Percentiles rank a stretch among this genome's conserved stretches.
These are phyloP conservation scores for Loxodes magnus DNA, from an alignment of 73 alveolate species.

Conservation along the genomic window DNA sequence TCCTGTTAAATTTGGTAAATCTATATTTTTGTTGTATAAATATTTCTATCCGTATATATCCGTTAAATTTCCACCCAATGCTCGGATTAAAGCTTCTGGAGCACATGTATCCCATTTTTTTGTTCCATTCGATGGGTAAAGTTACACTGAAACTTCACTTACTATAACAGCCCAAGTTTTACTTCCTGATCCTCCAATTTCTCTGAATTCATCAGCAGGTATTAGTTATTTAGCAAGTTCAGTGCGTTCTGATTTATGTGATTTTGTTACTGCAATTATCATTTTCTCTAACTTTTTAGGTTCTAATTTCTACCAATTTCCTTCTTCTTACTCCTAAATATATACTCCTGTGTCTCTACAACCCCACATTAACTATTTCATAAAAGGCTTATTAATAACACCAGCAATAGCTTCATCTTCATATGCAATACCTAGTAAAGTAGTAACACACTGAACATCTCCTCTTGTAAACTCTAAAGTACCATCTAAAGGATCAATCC, in stretches of 20 bases:
- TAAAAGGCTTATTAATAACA: constrained; percentile 17
- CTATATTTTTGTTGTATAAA: background rate
- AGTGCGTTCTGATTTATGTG: background rate
- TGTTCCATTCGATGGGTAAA: constrained; percentile 29
- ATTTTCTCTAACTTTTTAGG: background rate
- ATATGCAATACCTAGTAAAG: constrained; percentile 48
- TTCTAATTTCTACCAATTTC: background rate
- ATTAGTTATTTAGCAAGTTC: constrained; percentile 2
- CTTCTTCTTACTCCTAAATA: background rate
- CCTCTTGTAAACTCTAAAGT: constrained; percentile 67
- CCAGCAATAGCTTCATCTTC: constrained; percentile 24
- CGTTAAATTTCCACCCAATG: constrained; percentile 28
- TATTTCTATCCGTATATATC: background rate
- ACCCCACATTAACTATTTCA: background rate
- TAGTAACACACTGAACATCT: constrained; percentile 56
- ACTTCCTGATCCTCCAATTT: constrained; percentile 52
- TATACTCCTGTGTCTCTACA: constrained; percentile 5
- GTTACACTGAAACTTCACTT: constrained; percentile 27
- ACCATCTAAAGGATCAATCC: constrained; percentile 92
- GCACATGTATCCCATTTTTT: constrained; percentile 72
- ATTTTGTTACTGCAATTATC: background rate
- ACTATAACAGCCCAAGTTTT: constrained; percentile 24
- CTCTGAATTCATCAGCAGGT: constrained; percentile 2
- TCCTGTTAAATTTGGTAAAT: too few species aligned
- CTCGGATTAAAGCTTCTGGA: constrained; percentile 58